Evolutionary conservation across 2,329 filamentous ascomycete genomes (phyloP), one percentile per base, ranked within the genome.

Genomic region (Clarireedia homoeocarpa): DNA sequence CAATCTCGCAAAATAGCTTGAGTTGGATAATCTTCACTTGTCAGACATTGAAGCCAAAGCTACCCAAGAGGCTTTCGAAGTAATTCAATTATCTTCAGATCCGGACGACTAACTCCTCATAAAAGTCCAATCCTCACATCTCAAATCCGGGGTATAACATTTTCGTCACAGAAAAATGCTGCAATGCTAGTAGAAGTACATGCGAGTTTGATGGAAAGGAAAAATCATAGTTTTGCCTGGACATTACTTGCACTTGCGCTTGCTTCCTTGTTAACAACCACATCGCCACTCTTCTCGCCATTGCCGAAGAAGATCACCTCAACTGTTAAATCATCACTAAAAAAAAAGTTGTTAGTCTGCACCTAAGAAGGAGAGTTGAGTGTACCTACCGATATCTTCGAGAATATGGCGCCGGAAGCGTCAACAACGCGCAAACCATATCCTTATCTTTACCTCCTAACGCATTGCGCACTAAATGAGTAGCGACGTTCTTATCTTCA

Each of bases 291-390:
- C 69, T 85, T 85, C 53, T 85, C 76, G 38, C 86, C 83, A 64
- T 95, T 83, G 58, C 94, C 94, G 66, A 99, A 99, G 79, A 99
- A 99, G 68, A 99, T 95, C 59, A 99, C 94, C 71, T 99, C 90
- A 15, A 99, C 92, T 0, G 94, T 99, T 61, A 99, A 75, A 70
- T 99, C 94, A 69, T 99, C 94, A 63, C 90, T 92, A 58, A 63
- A 53, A 14, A 53, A 14, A 20, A 34, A 51, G 27, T 15, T 51
- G 42, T 63, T 49, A 63, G 59, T 38, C 36, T 57, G 17, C n/a
- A 48, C 45, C 45, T 4, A 2, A n/a, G 10, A 2, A 34, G 46
- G 40, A 47, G 15, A n/a, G 2, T 9, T 17, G 2, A 17, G 20
- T n/a, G 27, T 54, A 70, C 78, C 68, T 77, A 91, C 89, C 92